Percentiles rank a stretch among this genome's conserved stretches.
These are phyloP conservation scores for Neurospora sp. DNA, from an alignment of 495 filamentous ascomycete species.

Conservation along the genomic window DNA sequence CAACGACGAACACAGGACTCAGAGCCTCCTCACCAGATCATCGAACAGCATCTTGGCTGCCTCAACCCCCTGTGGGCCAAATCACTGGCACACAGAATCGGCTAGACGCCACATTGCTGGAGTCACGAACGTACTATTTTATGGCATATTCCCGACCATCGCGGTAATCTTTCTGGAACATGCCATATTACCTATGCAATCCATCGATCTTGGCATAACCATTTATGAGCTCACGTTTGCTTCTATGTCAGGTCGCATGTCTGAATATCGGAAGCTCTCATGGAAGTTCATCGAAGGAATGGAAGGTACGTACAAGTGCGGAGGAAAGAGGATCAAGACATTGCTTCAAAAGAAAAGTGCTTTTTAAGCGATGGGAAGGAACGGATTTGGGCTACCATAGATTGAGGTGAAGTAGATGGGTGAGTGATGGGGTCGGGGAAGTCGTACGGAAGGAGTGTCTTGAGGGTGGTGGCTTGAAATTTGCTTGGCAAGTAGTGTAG, in stretches of 20 bases:
- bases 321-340: neutral
- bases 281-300: neutral
- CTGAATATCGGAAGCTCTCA: neutral
- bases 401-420: neutral
- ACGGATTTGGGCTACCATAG: neutral
- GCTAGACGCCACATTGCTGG: neutral
- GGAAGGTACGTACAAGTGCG: neutral
- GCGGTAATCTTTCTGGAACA: neutral
- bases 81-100: neutral
- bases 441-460: neutral
- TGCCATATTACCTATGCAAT: neutral
- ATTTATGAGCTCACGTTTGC: neutral
- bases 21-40: neutral
- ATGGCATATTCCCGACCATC: neutral
- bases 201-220: neutral
- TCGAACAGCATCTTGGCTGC: neutral
- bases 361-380: neutral
- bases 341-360: neutral
- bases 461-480: neutral
- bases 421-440: neutral
- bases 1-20: neutral
- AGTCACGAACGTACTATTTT: neutral
- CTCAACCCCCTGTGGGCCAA: neutral
- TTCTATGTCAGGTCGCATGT: neutral
- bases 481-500: neutral